These are phyloP conservation scores for Lumnitzera racemosa DNA, from an alignment of 345 rosid genomes.

Conservation along the genomic window DNA sequence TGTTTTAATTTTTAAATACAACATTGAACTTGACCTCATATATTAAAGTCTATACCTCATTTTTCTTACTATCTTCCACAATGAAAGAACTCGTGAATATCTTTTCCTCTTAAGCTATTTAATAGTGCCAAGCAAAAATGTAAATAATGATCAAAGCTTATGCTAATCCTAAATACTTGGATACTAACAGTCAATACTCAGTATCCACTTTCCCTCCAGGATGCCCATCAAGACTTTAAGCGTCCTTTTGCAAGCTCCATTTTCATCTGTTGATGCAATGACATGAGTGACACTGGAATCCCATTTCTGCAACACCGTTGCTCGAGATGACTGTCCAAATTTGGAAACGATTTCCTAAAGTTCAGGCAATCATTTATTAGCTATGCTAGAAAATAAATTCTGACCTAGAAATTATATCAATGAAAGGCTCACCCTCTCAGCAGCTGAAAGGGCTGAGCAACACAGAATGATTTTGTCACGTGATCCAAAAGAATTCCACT, in stretches of 20 bases:
- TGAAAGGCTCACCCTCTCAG: slow-evolving; percentile 48
- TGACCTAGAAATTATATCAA: background rate
- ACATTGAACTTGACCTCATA: no score
- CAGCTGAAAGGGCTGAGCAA: slow-evolving; percentile 69
- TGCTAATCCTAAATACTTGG: background rate
- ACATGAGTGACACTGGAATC: slow-evolving; percentile 64
- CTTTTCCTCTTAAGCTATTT: no score
- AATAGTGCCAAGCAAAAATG: no score
- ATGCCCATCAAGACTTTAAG: slow-evolving; percentile 73
- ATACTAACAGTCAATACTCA: slow-evolving; percentile 66
- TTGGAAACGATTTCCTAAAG: slow-evolving; percentile 57
- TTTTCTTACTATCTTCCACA: no score
- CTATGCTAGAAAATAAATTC: background rate
- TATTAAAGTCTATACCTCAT: no score
- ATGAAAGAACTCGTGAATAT: no score
- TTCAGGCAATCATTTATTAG: slow-evolving; percentile 2
- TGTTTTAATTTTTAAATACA: background rate
- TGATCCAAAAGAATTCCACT: slow-evolving; percentile 22
- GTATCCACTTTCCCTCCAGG: slow-evolving; percentile 91
- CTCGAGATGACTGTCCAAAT: slow-evolving; percentile 48
- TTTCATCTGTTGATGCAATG: slow-evolving; percentile 72
- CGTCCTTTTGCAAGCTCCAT: slow-evolving; percentile 85
- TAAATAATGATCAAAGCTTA: no score
- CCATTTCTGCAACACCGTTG: slow-evolving; percentile 55
- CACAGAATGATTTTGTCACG: slow-evolving; percentile 52